A percentile compares a stretch with the other conserved stretches of the same genome.
phyloP scores from a whole-genome alignment of 1,284 basidiomycete species.

The Somion occarium region DNA sequence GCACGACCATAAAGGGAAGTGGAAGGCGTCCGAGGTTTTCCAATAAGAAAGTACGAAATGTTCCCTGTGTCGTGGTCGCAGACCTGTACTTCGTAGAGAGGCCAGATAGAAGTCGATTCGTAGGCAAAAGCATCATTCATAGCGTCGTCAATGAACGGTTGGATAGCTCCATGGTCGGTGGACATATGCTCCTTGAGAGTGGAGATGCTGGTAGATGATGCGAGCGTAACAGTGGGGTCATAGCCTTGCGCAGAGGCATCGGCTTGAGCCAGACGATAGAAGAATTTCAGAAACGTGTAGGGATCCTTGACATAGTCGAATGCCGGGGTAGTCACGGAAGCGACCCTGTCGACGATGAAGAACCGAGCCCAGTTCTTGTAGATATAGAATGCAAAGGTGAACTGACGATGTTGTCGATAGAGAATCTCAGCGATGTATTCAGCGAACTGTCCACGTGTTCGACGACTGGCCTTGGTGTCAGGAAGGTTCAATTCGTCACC shows the following conservation, averaged over 20 bases:
- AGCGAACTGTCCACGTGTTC: neutral
- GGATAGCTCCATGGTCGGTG: neutral
- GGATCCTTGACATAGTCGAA: neutral
- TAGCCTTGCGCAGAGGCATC: neutral
- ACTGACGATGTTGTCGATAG: neutral
- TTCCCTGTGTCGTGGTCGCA: neutral
- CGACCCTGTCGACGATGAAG: neutral
- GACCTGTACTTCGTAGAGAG: neutral
- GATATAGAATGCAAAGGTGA: neutral
- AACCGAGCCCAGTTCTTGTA: too few relatives aligned
- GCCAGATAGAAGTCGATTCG: neutral
- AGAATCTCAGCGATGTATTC: neutral
- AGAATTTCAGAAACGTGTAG: neutral
- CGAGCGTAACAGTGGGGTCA: conserved; percentile 1
- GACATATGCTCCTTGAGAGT: neutral
- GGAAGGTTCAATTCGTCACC: neutral
- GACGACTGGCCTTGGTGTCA: neutral
- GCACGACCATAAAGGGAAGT: conserved; percentile 5
- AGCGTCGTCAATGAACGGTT: too few relatives aligned
- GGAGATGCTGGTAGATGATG: neutral
- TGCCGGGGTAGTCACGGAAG: neutral
- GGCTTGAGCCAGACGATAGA: neutral
- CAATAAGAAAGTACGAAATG: neutral
- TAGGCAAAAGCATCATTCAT: neutral
- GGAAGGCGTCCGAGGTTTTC: neutral